Conservation (phyloP, 305 asterid species). For the Ilex paraguariensis region DNA sequence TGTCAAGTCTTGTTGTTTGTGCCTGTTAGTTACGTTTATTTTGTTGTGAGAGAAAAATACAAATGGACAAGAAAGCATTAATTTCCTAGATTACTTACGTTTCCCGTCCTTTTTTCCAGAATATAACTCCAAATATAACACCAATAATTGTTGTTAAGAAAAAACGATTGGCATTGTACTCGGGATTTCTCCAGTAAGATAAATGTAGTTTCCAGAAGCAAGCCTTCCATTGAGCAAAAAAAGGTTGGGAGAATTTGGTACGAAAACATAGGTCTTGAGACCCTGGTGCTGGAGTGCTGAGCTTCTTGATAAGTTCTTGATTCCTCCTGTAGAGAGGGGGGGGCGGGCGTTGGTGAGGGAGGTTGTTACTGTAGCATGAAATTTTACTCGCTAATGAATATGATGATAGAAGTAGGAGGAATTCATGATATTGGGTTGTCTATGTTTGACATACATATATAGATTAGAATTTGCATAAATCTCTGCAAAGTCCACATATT, state of each 20-base stretch:
- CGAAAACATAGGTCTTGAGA: background rate
- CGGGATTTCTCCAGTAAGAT: conserved; percentile 45
- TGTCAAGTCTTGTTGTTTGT: conserved; percentile 27
- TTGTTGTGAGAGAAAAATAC: background rate
- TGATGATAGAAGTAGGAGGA: too few relatives aligned
- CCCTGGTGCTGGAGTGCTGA: background rate
- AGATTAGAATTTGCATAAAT: conserved; percentile 63
- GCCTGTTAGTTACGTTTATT: conserved; percentile 9
- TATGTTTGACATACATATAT: conserved; percentile 44
- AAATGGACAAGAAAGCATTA: too few relatives aligned
- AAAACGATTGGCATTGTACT: conserved; percentile 31
- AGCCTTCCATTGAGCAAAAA: too few relatives aligned
- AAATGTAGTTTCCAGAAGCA: background rate
- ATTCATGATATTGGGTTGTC: too few relatives aligned
- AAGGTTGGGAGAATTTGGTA: background rate
- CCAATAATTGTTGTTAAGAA: conserved; percentile 24
- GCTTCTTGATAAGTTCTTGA: background rate
- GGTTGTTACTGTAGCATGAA: too few relatives aligned
- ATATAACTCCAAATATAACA: conserved; percentile 6
- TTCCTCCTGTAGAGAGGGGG: background rate
- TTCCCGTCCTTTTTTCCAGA: conserved; percentile 33
- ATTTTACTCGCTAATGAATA: too few relatives aligned
- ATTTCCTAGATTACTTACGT: conserved; percentile 16
- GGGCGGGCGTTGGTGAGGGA: background rate
- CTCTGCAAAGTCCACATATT: conserved; percentile 58